phyloP scores from a whole-genome alignment of 345 rosid species.

The Corchorus capsularis region DNA sequence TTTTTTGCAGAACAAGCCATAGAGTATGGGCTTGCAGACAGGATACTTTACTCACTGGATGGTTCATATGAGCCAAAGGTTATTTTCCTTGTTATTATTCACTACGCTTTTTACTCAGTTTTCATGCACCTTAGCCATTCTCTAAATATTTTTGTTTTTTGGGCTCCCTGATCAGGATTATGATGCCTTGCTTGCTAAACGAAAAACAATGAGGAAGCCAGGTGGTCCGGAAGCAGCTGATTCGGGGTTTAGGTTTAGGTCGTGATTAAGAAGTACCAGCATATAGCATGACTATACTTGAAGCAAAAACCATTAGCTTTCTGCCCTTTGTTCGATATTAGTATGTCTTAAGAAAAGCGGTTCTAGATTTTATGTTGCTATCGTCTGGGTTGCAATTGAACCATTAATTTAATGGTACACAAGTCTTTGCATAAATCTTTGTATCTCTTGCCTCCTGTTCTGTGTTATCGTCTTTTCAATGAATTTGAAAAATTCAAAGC shows the following conservation, averaged over 20 bases:
- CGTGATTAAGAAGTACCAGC: constrained; percentile 31
- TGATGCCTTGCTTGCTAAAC: constrained; percentile 61
- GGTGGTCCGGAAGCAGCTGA: constrained; percentile 61
- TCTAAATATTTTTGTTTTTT: constrained; percentile 12
- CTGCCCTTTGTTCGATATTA: constrained; percentile 5
- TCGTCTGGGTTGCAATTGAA: neutral
- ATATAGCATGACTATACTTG: neutral
- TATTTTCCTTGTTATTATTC: constrained; percentile 25
- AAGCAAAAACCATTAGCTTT: neutral
- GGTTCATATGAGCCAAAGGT: constrained; percentile 65
- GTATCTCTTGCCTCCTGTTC: neutral
- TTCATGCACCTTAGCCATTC: neutral
- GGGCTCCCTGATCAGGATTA: constrained; percentile 49
- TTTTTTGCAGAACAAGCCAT: constrained; percentile 76
- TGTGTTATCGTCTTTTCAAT: neutral
- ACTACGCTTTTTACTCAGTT: constrained; percentile 18
- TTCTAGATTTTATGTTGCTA: neutral
- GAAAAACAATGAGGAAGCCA: constrained; percentile 61
- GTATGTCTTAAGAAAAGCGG: neutral
- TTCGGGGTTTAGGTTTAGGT: constrained; percentile 55
- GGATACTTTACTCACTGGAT: constrained; percentile 59
- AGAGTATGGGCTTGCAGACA: constrained; percentile 89
- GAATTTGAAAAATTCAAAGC: neutral
- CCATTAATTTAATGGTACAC: neutral
- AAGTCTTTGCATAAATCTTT: neutral